Percentiles rank a stretch among this genome's conserved stretches.
Conservation (phyloP, 1,284 basidiomycete genomes). For the Moesziomyces antarcticus region DNA sequence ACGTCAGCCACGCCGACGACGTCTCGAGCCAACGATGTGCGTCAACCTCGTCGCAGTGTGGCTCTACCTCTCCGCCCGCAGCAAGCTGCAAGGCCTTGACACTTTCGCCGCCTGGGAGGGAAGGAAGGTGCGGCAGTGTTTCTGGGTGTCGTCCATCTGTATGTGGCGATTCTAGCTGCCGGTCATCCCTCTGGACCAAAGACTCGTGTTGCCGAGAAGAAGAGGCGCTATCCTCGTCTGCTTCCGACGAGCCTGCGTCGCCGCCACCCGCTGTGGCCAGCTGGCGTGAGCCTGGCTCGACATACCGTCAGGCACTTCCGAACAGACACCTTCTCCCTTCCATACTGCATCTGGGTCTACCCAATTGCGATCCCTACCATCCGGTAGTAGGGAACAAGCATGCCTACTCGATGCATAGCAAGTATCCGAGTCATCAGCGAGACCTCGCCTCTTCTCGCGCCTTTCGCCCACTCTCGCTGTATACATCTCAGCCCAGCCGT, state of each 20-base stretch:
- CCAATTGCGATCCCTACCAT: conserved; percentile 10
- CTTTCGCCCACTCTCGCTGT: conserved; percentile 29
- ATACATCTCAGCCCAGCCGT: conserved; percentile 22
- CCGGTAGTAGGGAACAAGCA: conserved; percentile 8
- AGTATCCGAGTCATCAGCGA: conserved; percentile 1
- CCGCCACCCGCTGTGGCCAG: conserved; percentile 7
- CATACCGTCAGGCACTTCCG: not conserved
- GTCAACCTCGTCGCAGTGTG: too few relatives aligned
- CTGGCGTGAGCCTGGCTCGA: conserved; percentile 5
- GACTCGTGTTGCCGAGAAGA: conserved; percentile 35
- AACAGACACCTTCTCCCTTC: conserved; percentile 18
- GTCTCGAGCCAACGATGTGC: too few relatives aligned
- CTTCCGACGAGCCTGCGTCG: conserved; percentile 18
- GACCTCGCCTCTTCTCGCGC: conserved; percentile 3
- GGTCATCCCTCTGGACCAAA: conserved; percentile 21
- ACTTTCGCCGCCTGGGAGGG: too few relatives aligned
- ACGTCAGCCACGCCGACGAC: too few relatives aligned
- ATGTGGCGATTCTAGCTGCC: conserved; percentile 4
- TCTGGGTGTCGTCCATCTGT: conserved; percentile 1
- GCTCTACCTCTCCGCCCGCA: too few relatives aligned
- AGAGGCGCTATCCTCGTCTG: conserved; percentile 21
- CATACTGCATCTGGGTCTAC: conserved; percentile 20
- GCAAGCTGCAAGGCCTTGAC: too few relatives aligned
- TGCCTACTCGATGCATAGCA: conserved; percentile 24
- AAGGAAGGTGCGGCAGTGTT: not conserved